Evolutionary conservation across 805 yeast species (phyloP).

Genomic region (Metschnikowia lochheadii): DNA sequence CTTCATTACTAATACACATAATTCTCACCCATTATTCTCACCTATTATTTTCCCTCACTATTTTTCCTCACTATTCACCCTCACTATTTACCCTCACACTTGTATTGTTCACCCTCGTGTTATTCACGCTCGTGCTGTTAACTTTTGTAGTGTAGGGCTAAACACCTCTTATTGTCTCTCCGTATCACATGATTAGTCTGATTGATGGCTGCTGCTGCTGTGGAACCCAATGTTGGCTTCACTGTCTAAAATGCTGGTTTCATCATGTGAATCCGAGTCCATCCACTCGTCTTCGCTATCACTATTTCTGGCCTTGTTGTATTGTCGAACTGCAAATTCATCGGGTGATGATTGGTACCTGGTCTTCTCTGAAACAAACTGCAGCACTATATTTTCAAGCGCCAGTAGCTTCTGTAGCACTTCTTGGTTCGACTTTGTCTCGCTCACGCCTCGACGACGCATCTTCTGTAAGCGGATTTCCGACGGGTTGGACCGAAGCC

Average conservation of each 20-base stretch:
- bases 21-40: no score
- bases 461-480: conserved; percentile 5
- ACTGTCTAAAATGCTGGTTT: conserved; percentile 1
- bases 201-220: neutral
- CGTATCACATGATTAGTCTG: no score
- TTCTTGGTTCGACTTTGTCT: conserved; percentile 5
- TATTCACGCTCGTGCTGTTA: no score
- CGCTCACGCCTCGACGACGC: conserved; percentile 5
- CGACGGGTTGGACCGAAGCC: conserved; percentile 3
- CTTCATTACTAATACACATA: no score
- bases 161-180: no score
- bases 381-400: conserved; percentile 4
- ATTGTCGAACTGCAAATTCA: conserved; percentile 8
- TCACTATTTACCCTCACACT: no score
- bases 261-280: neutral
- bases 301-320: neutral
- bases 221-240: neutral
- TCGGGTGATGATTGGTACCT: neutral
- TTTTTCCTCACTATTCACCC: no score
- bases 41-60: no score
- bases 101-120: no score
- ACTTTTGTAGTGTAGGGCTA: no score
- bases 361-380: neutral
- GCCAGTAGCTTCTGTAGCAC: conserved; percentile 8
- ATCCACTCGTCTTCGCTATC: conserved; percentile 4